Evolutionary conservation across 164 flowering plant genomes (phyloP), one percentile per base, ranked within the genome.

Genomic region (Litsea cubeba): DNA sequence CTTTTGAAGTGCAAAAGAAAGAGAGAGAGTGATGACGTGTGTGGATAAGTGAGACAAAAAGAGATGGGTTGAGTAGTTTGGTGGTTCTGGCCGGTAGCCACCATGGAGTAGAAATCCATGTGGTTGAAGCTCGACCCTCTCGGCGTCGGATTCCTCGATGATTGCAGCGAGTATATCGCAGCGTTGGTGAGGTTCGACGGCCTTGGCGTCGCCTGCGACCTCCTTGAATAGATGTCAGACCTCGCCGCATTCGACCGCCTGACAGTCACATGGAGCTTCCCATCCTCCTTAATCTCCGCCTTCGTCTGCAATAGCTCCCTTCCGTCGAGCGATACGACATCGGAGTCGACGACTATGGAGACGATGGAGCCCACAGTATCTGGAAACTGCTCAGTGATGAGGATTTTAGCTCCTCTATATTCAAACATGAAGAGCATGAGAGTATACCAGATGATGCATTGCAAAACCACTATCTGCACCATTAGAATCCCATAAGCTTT

Each of bases 381-480:
- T 0, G 97, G 98, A 50, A 94, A 94, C 82, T 94, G 97, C 75
- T 94, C 92, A 10, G 94, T 88, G 69, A 94, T 94, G 24, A 94
- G 83, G 66, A 89, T 17, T 75, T 72, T 84, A 15, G 98, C 98
- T 15, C 90, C 98, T 63, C 98, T 79, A 68, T 75, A 94, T 78
- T 94, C 98, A 58, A 94, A 94, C 90, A 94, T 2, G 78, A 94
- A 91, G 69, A 94, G 82, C 97, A 94, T 91, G 73, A 92, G 71
- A 66, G 97, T 94, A 83, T 94, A 94, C 98, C 98, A 94, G 71
- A 94, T 91, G 68, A 94, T 94, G 75, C 95, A 90, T 73, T 92
- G 98, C 23, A 94, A 88, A 0, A 94, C 97, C 26, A 94, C 98
- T 18, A 94, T 90, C 66, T 94, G 98, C 14, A 94, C 97, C 98